Evolutionary conservation across 352 stramenopile species (phyloP), one percentile per base, ranked within the genome.

Genomic region (Globisporangium irregulare): DNA sequence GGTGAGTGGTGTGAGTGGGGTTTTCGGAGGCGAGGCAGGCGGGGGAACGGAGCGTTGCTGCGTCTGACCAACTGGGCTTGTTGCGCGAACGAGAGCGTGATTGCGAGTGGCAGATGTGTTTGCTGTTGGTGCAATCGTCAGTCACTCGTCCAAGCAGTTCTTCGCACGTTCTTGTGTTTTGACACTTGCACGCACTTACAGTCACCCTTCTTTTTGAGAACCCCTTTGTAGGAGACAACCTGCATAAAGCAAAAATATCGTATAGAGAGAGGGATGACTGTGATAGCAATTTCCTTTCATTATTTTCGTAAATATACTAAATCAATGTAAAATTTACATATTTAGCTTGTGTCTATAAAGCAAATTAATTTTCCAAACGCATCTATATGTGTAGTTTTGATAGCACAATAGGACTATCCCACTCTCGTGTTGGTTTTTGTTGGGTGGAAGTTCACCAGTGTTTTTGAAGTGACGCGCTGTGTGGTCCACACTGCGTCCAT

Each of bases 141-240:
- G 24, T 60, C 32, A 32, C 18, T 61, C 22, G 64, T 54, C 55
- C 36, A 59, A 25, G 29, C 55, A 58, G 43, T 70, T 70, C 64
- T 50, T 18, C 46, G 64, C 64, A 66, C 46, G 53, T 70, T 70
- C 65, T 70, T 70, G 65, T 70, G 64, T 32, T 24, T 38, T 46
- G 62, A 61, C 29, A 10, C 15, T 50, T 20, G 15, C 41, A n/a
- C 41, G 15, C 15, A 50, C 41, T 50, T 46, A 43, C 36, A 43
- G 36, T 18, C 36, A 15, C 36, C 10, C 36, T 14, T 43, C 36
- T 43, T 18, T 43, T 18, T 43, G 36, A 43, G 36, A 5, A 43
- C 9, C 36, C 36, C 36, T 43, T 43, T 43, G 10, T 15, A 43
- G 36, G 10, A 15, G 36, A 18, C 36, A 43, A 43, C 36, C 36